Percentiles rank a stretch among this genome's conserved stretches.
Conservation (phyloP, 1,139 yeast species). For the Pichia sp. region DNA sequence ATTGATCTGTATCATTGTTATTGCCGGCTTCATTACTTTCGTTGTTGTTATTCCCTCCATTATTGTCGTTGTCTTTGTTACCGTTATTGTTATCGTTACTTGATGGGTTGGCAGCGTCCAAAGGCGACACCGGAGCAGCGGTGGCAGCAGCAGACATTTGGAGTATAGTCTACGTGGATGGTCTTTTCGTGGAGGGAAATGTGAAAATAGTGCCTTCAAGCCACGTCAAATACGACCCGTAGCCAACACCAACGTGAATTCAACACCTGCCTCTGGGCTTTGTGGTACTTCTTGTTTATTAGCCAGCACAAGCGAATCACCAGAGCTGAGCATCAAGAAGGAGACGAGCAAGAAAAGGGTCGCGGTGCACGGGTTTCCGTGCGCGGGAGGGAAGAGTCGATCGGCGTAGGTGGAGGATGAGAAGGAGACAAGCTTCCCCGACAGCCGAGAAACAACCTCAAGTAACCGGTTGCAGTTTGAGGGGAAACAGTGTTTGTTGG, state of each 20-base stretch:
- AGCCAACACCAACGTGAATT: too few species aligned
- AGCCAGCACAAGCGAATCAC: neutral
- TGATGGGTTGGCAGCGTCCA: neutral
- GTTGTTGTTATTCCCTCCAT: neutral
- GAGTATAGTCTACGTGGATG: neutral
- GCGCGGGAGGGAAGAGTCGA: too few species aligned
- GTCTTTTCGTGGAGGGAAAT: too few species aligned
- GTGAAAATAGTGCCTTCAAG: too few species aligned
- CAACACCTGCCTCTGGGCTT: neutral
- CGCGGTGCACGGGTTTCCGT: too few species aligned
- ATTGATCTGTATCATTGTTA: neutral
- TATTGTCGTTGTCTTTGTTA: neutral
- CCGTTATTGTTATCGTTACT: neutral
- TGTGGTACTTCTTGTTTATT: neutral
- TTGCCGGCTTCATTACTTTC: neutral
- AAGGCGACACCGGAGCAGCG: neutral
- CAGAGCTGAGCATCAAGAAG: neutral
- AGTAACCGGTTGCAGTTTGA: too few species aligned
- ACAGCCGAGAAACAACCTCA: too few species aligned
- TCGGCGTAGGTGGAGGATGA: too few species aligned
- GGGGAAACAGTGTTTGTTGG: too few species aligned
- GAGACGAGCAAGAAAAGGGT: too few species aligned
- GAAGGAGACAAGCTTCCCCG: too few species aligned
- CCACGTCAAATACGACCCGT: too few species aligned
- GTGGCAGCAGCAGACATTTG: neutral